Conservation (phyloP, 2,329 filamentous ascomycete species). For the Colletotrichum orchidophilum region DNA sequence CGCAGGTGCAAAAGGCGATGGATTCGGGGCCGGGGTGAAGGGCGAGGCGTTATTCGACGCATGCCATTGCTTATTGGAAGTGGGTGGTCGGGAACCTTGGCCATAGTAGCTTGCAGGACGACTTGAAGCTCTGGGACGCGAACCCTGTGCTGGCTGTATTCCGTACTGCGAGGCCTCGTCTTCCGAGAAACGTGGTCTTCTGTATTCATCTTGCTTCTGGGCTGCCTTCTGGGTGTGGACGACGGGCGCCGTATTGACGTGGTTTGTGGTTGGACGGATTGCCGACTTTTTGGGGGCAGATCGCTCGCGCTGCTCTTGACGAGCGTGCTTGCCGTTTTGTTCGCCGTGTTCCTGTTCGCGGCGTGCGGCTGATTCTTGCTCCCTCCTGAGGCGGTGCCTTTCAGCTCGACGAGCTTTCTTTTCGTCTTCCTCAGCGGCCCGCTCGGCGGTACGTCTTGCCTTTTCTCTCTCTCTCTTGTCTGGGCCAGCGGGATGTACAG, state of each 20-base stretch:
- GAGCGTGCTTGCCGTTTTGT: slow-evolving; percentile 36
- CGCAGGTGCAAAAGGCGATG: background rate
- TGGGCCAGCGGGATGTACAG: slow-evolving; percentile 47
- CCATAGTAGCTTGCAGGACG: slow-evolving; percentile 34
- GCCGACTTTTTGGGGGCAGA: slow-evolving; percentile 26
- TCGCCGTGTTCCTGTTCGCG: slow-evolving; percentile 40
- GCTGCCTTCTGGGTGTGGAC: slow-evolving; percentile 30
- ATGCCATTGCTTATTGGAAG: slow-evolving; percentile 33
- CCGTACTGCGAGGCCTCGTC: slow-evolving; percentile 51
- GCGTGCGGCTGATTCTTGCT: slow-evolving; percentile 41
- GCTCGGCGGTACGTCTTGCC: slow-evolving; percentile 28
- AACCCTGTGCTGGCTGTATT: slow-evolving; percentile 36
- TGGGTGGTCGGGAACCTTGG: slow-evolving; percentile 31
- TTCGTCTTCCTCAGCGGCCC: slow-evolving; percentile 30
- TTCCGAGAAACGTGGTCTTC: slow-evolving; percentile 38
- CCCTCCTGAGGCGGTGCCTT: slow-evolving; percentile 35
- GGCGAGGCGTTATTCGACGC: slow-evolving; percentile 9
- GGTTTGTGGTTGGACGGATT: slow-evolving; percentile 45
- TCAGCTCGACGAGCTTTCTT: slow-evolving; percentile 35
- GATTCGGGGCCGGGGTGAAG: background rate
- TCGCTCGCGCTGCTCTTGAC: slow-evolving; percentile 39
- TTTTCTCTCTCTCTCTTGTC: slow-evolving; percentile 44
- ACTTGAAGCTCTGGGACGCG: slow-evolving; percentile 39
- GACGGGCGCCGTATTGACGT: slow-evolving; percentile 48
- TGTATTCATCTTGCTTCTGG: slow-evolving; percentile 34